Conservation (phyloP, 2,329 filamentous ascomycete species). For the Phialophora chinensis region DNA sequence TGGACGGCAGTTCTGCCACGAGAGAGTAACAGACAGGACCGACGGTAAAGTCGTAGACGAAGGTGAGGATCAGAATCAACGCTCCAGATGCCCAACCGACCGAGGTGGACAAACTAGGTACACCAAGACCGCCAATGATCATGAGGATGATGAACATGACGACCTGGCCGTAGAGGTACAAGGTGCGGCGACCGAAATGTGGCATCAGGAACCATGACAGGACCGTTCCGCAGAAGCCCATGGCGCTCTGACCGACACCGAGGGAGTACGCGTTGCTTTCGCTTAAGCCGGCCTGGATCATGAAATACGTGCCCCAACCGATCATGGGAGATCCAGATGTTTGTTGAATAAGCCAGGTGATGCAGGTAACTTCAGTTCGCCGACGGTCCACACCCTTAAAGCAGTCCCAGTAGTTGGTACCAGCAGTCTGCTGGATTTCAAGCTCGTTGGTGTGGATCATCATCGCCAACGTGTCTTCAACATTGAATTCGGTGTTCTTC, state of each 20-base stretch:
- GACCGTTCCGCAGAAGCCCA: constrained; percentile 61
- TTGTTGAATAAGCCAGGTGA: constrained; percentile 58
- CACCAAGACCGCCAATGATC: constrained; percentile 43
- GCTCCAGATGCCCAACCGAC: constrained; percentile 51
- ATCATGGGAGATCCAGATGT: constrained; percentile 69
- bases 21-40: constrained; percentile 62
- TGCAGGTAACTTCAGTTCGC: constrained; percentile 51
- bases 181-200: constrained; percentile 38
- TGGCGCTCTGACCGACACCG: constrained; percentile 66
- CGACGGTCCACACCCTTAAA: constrained; percentile 46
- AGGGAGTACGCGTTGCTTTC: constrained; percentile 46
- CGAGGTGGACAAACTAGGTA: constrained; percentile 34
- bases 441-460: constrained; percentile 42
- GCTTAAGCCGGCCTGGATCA: constrained; percentile 57
- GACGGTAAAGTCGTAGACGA: constrained; percentile 62
- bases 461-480: constrained; percentile 42
- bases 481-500: constrained; percentile 41
- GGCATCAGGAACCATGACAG: constrained; percentile 56
- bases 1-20: constrained; percentile 61
- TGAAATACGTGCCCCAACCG: constrained; percentile 67
- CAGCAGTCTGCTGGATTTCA: constrained; percentile 39
- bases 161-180: constrained; percentile 60
- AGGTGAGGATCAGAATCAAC: constrained; percentile 61
- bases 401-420: constrained; percentile 44
- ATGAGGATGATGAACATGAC: constrained; percentile 51